Evolutionary conservation across 768 basidiomycete species (phyloP), one percentile per base, ranked within the genome.

Genomic region (Chiua virens): DNA sequence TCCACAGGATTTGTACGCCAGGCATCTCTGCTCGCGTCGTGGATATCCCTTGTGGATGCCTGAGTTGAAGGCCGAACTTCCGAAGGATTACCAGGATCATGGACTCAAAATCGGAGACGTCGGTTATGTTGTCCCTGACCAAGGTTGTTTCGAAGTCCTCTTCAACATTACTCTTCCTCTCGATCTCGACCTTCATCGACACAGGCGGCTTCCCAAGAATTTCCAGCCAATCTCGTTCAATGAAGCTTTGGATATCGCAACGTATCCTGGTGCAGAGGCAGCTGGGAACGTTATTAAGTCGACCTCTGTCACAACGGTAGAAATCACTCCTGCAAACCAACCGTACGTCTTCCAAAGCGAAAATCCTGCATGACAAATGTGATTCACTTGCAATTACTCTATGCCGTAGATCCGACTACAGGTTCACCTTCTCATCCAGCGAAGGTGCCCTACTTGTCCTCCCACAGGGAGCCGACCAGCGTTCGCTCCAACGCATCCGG

Each of bases 61-160:
- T 5, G 42, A 43, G 18, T 14, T 43, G 20, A 43, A 43, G 28
- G n/a, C 28, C 15, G 5, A 43, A 8, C 27, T 43, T 28, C 42
- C 42, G 42, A 4, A 30, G 42, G 42, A 43, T 5, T 43, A 43
- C 20, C 42, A 43, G 42, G 42, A 43, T 10, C 27, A 43, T 30
- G 42, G 42, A n/a, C 42, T 43, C 27, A 43, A 43, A n/a, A 43
- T 43, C 22, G 42, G 42, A n/a, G 42, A 43, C 21, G 42, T 43
- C 20, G 42, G 42, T 20, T 43, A 43, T 43, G 42, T 43, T 8
- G 42, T 43, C 27, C 42, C 42, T 30, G 42, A 30, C 4, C 25
- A 8, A 8, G 25, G 25, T 5, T 27, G 25, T 27, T 27, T 27
- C 8, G 25, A 27, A 8, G 42, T 43, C n/a, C 42, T 43, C 14